These are phyloP conservation scores for Pulveroboletus ravenelii DNA, from an alignment of 768 basidiomycete genomes.

Conservation along the genomic window DNA sequence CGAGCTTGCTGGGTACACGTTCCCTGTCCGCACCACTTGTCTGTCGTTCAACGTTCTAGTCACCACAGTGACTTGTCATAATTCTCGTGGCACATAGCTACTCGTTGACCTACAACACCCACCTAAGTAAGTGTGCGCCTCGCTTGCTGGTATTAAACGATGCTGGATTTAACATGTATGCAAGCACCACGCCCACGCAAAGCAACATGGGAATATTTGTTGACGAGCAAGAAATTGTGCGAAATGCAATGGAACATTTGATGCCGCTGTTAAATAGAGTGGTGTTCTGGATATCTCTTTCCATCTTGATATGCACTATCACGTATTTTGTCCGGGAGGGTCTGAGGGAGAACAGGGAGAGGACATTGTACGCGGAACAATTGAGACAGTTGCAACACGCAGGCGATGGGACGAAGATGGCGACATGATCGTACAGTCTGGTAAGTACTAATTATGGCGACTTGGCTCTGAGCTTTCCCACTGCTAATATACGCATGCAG, in stretches of 20 bases:
- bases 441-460: background rate
- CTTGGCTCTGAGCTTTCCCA: background rate
- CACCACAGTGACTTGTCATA: background rate
- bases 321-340: conserved; percentile 13
- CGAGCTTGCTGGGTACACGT: background rate
- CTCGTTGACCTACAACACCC: background rate
- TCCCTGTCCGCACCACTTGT: background rate
- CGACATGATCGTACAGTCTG: background rate
- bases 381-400: conserved; percentile 5
- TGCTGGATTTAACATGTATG: background rate
- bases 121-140: background rate
- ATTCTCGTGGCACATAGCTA: background rate
- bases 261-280: conserved; percentile 10
- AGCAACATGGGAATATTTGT: conserved; percentile 18
- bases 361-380: conserved; percentile 14
- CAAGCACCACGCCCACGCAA: background rate
- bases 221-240: conserved; percentile 15
- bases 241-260: conserved; percentile 4
- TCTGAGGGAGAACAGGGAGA: conserved; percentile 20
- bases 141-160: background rate
- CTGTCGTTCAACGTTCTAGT: no score
- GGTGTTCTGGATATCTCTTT: background rate
- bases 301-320: conserved; percentile 14
- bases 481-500: no score
- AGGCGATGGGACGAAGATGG: background rate